These are phyloP conservation scores for Ustilago esculenta DNA, from an alignment of 1,284 basidiomycete genomes.

Conservation along the genomic window DNA sequence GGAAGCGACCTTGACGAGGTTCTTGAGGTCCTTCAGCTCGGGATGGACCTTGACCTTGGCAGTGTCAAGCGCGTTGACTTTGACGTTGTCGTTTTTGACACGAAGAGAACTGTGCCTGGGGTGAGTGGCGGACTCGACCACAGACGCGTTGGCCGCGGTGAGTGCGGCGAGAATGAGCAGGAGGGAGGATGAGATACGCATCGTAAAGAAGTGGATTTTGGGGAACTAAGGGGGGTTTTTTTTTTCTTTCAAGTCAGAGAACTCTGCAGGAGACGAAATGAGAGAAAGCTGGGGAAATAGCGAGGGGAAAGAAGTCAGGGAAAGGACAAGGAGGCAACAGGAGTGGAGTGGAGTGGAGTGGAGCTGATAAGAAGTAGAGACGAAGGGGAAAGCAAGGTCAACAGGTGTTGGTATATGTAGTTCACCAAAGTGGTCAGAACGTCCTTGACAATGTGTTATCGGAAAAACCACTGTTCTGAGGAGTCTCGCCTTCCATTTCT, in stretches of 20 bases:
- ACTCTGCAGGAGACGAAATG: too few species aligned
- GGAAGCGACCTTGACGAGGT: constrained; percentile 10
- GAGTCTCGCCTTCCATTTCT: background rate
- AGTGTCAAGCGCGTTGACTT: constrained; percentile 17
- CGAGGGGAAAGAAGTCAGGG: constrained; percentile 3
- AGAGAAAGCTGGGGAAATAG: background rate
- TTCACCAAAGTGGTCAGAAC: too few species aligned
- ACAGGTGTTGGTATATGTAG: constrained; percentile 15
- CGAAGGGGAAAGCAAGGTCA: background rate
- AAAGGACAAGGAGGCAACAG: background rate
- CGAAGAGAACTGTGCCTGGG: constrained; percentile 19
- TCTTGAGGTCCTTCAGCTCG: constrained; percentile 15
- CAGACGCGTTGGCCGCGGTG: constrained; percentile 21
- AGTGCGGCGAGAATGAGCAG: constrained; percentile 28
- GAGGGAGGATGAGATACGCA: constrained; percentile 35
- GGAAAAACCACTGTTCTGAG: background rate
- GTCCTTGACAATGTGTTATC: background rate
- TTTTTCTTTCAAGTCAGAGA: too few species aligned
- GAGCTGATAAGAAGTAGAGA: constrained; percentile 13
- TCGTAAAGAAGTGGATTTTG: constrained; percentile 3
- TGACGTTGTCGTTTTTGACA: constrained; percentile 18
- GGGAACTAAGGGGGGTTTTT: background rate
- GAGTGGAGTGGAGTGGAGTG: constrained; percentile 23
- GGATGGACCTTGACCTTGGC: constrained; percentile 7
- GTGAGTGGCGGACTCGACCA: constrained; percentile 13